Conservation (phyloP, 179 eudicot genomes). For the Sideroxylon spinosum region DNA sequence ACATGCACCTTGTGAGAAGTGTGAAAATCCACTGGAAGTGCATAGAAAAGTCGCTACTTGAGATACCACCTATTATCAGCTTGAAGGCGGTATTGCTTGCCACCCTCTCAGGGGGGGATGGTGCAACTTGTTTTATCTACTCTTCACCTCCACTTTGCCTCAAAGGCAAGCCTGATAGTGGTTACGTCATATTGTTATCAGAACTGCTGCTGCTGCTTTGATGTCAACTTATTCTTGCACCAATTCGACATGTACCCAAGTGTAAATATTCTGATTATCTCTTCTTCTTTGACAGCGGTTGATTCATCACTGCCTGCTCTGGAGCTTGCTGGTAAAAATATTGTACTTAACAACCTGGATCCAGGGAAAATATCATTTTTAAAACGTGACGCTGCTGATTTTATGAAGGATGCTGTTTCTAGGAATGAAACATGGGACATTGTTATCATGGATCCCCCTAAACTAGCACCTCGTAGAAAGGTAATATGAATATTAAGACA, state of each 20-base stretch:
- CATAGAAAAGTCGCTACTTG: not conserved
- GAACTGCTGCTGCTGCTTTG: not conserved
- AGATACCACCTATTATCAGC: not conserved
- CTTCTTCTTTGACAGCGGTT: constrained; percentile 45
- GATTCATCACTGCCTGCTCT: constrained; percentile 81
- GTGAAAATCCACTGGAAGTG: constrained; percentile 6
- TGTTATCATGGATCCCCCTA: constrained; percentile 84
- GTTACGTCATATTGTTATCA: constrained; percentile 7
- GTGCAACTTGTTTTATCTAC: not conserved
- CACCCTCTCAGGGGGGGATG: not conserved
- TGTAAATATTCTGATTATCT: not conserved
- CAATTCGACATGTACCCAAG: not conserved
- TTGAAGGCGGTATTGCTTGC: not conserved
- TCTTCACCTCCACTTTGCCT: constrained; percentile 1
- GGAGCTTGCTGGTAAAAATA: constrained; percentile 71
- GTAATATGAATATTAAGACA: constrained; percentile 43
- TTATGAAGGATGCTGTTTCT: constrained; percentile 75
- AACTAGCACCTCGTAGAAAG: constrained; percentile 82
- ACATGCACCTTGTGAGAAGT: not conserved
- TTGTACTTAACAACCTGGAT: constrained; percentile 61
- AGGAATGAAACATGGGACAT: constrained; percentile 82
- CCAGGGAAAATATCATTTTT: constrained; percentile 53
- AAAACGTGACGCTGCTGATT: constrained; percentile 66
- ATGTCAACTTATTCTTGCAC: not conserved
- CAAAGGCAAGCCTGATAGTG: constrained; percentile 4